A percentile compares a stretch with the other conserved stretches of the same genome.
Conservation (phyloP, 129 eudicot genomes). For the Flaveria brownii region DNA sequence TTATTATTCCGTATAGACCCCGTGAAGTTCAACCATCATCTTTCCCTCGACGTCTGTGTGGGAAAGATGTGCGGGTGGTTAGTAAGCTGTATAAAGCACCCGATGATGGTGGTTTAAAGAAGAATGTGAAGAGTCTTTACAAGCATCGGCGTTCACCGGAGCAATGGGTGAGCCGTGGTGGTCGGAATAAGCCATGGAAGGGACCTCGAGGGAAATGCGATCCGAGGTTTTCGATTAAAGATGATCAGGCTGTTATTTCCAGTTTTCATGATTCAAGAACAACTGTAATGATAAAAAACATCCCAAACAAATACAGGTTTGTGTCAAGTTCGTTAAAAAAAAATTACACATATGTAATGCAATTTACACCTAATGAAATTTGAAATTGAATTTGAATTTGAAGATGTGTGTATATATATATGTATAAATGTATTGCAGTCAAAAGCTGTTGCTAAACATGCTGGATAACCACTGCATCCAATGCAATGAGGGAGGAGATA, state of each 20-base stretch:
- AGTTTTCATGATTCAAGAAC: conserved; percentile 71
- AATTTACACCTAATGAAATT: too few relatives aligned
- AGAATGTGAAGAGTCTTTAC: conserved; percentile 1
- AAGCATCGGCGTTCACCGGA: conserved; percentile 6
- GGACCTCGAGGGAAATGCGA: conserved; percentile 45
- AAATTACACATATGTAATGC: too few relatives aligned
- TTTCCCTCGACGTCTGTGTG: too few relatives aligned
- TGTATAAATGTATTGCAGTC: conserved; percentile 39
- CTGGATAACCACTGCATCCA: conserved; percentile 96
- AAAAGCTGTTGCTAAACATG: conserved; percentile 86
- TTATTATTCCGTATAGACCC: too few relatives aligned
- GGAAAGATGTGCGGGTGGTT: neutral
- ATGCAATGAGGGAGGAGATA: conserved; percentile 59
- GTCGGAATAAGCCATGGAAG: conserved; percentile 44
- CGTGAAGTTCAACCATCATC: too few relatives aligned
- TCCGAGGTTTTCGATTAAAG: conserved; percentile 63
- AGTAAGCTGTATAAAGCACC: too few relatives aligned
- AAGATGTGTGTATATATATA: too few relatives aligned
- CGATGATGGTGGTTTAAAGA: conserved; percentile 17
- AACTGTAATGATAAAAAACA: conserved; percentile 93
- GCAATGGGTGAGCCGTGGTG: conserved; percentile 5
- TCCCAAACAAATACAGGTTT: conserved; percentile 96
- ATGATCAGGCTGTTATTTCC: conserved; percentile 52
- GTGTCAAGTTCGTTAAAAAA: neutral
- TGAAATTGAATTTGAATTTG: too few relatives aligned